Evolutionary conservation across 169 alveolate species (phyloP), one percentile per base, ranked within the genome.

Genomic region (Besnoitia besnoiti): DNA sequence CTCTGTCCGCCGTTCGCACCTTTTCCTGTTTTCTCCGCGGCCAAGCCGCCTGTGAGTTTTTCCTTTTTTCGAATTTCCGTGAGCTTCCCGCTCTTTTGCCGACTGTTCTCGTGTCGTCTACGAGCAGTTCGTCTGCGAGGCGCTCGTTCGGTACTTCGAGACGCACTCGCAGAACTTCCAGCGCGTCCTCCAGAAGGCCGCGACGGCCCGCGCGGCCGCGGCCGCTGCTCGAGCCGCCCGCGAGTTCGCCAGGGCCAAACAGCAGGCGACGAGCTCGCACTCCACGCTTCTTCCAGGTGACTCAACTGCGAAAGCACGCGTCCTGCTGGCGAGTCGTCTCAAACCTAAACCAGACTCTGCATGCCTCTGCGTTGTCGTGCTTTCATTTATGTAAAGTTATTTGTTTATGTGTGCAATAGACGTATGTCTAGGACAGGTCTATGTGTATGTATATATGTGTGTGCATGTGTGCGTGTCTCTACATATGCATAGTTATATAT

Each of bases 201-300:
- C 59, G 37, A n/a, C 59, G 24, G 59, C 87, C 4, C 37, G 40
- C 62, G 50, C 87, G n/a, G 87, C 59, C 12, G 87, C 87, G 3
- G 59, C 59, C 40, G 87, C 87, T 7, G 87, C 87, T 19, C 33
- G 39, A 24, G 87, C 50, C 21, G 87, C 87, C 12, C 50, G 87
- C 7, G 87, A 79, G 37, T 44, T 79, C 16, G 40, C 50, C 30
- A 21, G 59, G 35, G 82, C 82, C 21, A n/a, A 37, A 30, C 82
- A 67, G n/a, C 40, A 37, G 42, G 14, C 82, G 30, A 8, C n/a
- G 1, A 10, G 33, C 3, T 19, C 24, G 33, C 67, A 55, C 67
- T 19, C 24, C 33, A 55, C 67, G 67, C 67, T 55, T 55, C 67
- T 55, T 16, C 67, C 67, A 55, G 67, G 67, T 55, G 24, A n/a